Evolutionary conservation across 192 early-diverging fungal species (phyloP), one percentile per base, ranked within the genome.

Genomic region (Chytriomyces sp.): DNA sequence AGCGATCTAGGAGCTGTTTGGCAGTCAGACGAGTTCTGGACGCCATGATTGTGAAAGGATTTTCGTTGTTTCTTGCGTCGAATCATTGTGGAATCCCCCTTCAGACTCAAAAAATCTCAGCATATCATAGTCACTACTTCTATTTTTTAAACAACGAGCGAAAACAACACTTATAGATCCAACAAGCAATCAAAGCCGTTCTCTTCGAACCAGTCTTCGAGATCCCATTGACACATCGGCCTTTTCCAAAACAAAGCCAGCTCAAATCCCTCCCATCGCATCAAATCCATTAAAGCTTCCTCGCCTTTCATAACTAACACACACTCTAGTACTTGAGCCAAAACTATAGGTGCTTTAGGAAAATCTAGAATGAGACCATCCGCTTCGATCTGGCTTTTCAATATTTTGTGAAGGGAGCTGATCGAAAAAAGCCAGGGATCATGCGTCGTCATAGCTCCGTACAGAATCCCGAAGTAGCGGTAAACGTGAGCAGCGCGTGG

Each of bases 401-500:
- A 8, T 0, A 64, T 19, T 14, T 39, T 40, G 28, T 44, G 37
- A 25, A 64, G 30, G 12, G 6, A 14, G 6, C 7, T 22, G 12
- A 64, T 44, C 5, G 39, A 44, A 41, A 64, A 64, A 28, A 19
- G 34, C 12, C 37, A 5, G n/a, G 25, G 33, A 30, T 39, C 22
- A n/a, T 64, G 22, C 5, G 39, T 28, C 0, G 37, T 39, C 36
- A 64, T 39, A 26, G 62, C 40, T 6, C 62, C 62, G 28, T 64
- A 64, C 62, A 64, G 40, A 28, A 64, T 64, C 30, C 62, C 62
- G 32, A 64, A 64, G 62, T 64, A 64, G n/a, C 49, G 39, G 39
- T 44, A 64, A 26, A 22, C 25, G 4, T 6, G 26, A 12, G 37
- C 39, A 44, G 14, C 30, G 62, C 19, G 22, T 39, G 37, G 10